Evolutionary conservation across 1,284 basidiomycete species (phyloP).

Genomic region (Salmacisia buchloeana): DNA sequence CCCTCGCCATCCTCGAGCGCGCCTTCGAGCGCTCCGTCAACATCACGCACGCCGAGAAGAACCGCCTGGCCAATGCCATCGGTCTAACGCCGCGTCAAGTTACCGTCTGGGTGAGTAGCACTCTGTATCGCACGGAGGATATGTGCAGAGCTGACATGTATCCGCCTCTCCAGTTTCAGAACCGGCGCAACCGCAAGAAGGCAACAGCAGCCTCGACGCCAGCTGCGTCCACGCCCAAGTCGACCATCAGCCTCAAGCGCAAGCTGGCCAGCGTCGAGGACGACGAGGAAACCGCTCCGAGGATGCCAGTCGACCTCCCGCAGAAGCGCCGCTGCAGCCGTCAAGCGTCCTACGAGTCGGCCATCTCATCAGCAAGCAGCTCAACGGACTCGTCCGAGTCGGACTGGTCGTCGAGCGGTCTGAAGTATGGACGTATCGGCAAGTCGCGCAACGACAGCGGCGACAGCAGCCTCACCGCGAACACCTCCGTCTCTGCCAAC

Average conservation of each 20-base stretch:
- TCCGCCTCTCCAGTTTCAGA: constrained; percentile 27
- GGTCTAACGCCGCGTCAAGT: constrained; percentile 45
- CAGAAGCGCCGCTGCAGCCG: constrained; percentile 6
- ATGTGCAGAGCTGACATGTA: not conserved
- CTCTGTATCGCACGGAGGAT: not conserved
- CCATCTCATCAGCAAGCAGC: constrained; percentile 12
- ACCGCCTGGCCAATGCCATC: constrained; percentile 35
- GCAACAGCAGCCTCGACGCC: not conserved
- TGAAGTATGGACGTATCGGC: not conserved
- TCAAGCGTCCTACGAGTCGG: constrained; percentile 14
- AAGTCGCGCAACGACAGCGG: not conserved
- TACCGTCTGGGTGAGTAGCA: constrained; percentile 47
- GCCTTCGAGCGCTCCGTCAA: constrained; percentile 40
- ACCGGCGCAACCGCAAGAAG: constrained; percentile 31
- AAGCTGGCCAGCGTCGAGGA: constrained; percentile 1
- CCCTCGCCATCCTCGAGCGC: constrained; percentile 34
- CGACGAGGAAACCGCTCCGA: not conserved
- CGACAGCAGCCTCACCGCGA: not conserved
- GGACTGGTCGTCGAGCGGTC: not conserved
- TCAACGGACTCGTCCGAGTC: not conserved
- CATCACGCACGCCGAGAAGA: constrained; percentile 46
- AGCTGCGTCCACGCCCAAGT: not conserved
- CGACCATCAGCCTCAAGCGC: not conserved
- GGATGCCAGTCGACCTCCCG: not conserved
- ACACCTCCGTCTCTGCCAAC: not conserved